Evolutionary conservation across 2,329 filamentous ascomycete genomes (phyloP).

Genomic region (Claviceps pusilla): DNA sequence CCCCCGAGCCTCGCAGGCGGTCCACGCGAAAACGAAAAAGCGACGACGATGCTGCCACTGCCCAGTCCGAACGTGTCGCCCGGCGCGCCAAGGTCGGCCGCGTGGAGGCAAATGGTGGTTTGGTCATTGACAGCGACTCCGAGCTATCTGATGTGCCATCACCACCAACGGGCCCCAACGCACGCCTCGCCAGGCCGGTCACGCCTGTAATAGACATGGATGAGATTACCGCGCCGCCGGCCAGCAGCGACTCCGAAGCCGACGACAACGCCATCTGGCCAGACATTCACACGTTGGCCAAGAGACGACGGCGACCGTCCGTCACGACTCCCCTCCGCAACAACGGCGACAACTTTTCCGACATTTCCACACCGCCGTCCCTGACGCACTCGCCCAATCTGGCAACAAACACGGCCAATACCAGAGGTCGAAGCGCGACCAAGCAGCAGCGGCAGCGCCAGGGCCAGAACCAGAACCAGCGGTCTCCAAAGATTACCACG

Average conservation of each 20-base stretch:
- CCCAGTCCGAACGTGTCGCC: conserved; percentile 21
- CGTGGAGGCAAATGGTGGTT: conserved; percentile 11
- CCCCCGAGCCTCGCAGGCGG: conserved; percentile 11
- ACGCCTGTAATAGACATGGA: conserved; percentile 32
- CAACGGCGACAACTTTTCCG: conserved; percentile 26
- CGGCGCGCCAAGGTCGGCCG: conserved; percentile 23
- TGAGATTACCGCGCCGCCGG: conserved; percentile 38
- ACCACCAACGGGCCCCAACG: conserved; percentile 16
- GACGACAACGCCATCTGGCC: conserved; percentile 34
- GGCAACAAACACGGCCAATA: conserved; percentile 4
- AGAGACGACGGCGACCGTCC: conserved; percentile 27
- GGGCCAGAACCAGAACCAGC: conserved; percentile 12
- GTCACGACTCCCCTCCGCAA: conserved; percentile 22
- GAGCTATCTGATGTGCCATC: conserved; percentile 24
- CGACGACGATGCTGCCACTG: conserved; percentile 27
- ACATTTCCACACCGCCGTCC: conserved; percentile 49
- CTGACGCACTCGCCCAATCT: conserved; percentile 52
- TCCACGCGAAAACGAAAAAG: conserved; percentile 42
- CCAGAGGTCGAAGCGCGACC: conserved; percentile 17
- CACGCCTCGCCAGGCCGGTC: conserved; percentile 16
- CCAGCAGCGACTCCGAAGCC: conserved; percentile 35
- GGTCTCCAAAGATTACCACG: conserved; percentile 33
- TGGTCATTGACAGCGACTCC: conserved; percentile 21
- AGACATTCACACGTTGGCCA: conserved; percentile 34
- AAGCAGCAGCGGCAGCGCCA: conserved; percentile 16